Percentiles rank a stretch among this genome's conserved stretches.
Conservation (phyloP, 306 rosid species). For the Pterocarpus macrocarpus region DNA sequence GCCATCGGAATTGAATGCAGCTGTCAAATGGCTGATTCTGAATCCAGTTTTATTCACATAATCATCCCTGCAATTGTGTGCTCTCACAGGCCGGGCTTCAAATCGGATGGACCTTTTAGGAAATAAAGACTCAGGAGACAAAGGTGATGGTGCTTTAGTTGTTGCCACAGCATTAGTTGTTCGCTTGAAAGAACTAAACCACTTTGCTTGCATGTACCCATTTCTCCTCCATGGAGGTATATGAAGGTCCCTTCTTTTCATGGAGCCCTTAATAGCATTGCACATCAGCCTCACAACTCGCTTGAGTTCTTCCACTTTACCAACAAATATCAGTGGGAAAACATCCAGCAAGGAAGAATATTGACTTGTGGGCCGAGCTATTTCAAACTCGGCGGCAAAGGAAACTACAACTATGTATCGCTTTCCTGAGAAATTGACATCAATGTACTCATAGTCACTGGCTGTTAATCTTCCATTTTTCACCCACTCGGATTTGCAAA, state of each 20-base stretch:
- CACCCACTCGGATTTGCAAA: slow-evolving; percentile 88
- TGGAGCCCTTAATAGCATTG: slow-evolving; percentile 69
- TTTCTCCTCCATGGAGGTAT: slow-evolving; percentile 91
- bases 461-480: slow-evolving; percentile 63
- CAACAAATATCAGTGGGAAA: slow-evolving; percentile 71
- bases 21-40: slow-evolving; percentile 66
- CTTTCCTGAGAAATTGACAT: slow-evolving; percentile 57
- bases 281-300: slow-evolving; percentile 67
- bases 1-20: slow-evolving; percentile 51
- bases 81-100: slow-evolving; percentile 42
- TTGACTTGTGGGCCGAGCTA: slow-evolving; percentile 77
- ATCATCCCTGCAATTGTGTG: slow-evolving; percentile 60
- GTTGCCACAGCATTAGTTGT: slow-evolving; percentile 61
- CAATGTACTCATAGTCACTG: slow-evolving; percentile 77
- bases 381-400: slow-evolving; percentile 63
- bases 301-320: slow-evolving; percentile 67
- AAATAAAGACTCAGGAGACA: slow-evolving; percentile 9
- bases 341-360: slow-evolving; percentile 61
- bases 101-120: slow-evolving; percentile 54
- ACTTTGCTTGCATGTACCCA: slow-evolving; percentile 75
- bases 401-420: slow-evolving; percentile 74
- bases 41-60: slow-evolving; percentile 49
- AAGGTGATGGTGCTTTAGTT: neutral
- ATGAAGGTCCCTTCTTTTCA: slow-evolving; percentile 63
- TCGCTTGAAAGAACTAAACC: slow-evolving; percentile 79